Conservation (phyloP, 176 grass and related monocot species). For the Panicum miliaceum region DNA sequence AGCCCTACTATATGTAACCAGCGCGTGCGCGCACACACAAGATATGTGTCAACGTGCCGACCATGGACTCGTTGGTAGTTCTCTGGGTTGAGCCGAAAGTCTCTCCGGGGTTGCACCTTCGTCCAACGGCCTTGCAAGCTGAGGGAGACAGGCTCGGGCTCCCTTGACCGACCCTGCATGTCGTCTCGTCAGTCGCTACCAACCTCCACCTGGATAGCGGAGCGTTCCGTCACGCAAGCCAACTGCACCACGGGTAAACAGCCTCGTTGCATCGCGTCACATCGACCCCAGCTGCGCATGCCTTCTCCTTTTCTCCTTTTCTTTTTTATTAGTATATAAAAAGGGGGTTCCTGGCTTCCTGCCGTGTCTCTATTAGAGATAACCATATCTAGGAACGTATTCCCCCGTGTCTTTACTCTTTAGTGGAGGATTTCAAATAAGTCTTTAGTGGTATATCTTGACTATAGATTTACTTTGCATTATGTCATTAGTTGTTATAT, state of each 20-base stretch:
- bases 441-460: not conserved
- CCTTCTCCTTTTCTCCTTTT: not conserved
- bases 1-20: not conserved
- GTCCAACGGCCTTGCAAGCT: not conserved
- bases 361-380: too few species aligned
- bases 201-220: constrained; percentile 1
- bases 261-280: not conserved
- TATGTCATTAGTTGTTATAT: too few species aligned
- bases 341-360: not conserved
- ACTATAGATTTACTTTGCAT: not conserved
- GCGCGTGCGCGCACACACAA: too few species aligned
- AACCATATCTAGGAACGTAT: not conserved
- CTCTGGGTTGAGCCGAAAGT: not conserved
- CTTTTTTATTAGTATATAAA: not conserved
- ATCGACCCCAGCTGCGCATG: not conserved
- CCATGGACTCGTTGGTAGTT: not conserved
- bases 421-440: too few species aligned
- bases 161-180: too few species aligned
- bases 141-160: too few species aligned
- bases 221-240: constrained; percentile 8
- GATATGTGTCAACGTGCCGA: not conserved
- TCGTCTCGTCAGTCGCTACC: not conserved
- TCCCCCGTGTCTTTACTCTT: not conserved
- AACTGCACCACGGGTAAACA: not conserved
- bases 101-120: not conserved